Evolutionary conservation across 495 filamentous ascomycete genomes (phyloP).

Genomic region (Trichoderma reesei): DNA sequence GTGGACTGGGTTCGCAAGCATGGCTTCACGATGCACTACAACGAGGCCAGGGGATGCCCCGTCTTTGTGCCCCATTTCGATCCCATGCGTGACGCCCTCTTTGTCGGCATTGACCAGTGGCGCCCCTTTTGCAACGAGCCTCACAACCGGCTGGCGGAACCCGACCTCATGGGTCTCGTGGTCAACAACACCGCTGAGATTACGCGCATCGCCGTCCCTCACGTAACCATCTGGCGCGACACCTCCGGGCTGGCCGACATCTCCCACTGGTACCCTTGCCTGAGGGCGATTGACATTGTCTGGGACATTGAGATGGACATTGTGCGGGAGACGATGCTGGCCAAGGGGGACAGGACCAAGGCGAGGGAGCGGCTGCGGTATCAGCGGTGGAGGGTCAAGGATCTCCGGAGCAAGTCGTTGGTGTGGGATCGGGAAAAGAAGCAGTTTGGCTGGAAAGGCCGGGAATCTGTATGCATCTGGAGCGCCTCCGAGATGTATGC

Average conservation of each 20-base stretch:
- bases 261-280: not conserved
- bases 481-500: not conserved
- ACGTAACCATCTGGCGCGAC: not conserved
- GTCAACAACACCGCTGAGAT: not conserved
- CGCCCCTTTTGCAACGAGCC: not conserved
- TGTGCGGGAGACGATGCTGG: not conserved
- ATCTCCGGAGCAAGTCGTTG: not conserved
- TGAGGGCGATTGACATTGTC: not conserved
- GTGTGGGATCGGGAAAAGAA: not conserved
- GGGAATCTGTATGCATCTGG: no score
- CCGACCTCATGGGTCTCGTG: not conserved
- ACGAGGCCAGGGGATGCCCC: not conserved
- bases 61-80: not conserved
- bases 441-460: no score
- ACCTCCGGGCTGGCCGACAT: not conserved
- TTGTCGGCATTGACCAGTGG: not conserved
- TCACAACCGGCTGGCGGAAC: not conserved
- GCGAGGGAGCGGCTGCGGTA: not conserved
- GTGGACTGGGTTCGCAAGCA: not conserved
- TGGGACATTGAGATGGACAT: not conserved
- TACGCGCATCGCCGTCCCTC: not conserved
- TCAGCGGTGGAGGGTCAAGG: not conserved
- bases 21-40: not conserved
- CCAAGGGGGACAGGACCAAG: not conserved
- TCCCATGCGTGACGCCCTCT: not conserved